Percentiles rank a stretch among this genome's conserved stretches.
phyloP scores from a whole-genome alignment of 768 basidiomycete species.

The Megacollybia marginata region DNA sequence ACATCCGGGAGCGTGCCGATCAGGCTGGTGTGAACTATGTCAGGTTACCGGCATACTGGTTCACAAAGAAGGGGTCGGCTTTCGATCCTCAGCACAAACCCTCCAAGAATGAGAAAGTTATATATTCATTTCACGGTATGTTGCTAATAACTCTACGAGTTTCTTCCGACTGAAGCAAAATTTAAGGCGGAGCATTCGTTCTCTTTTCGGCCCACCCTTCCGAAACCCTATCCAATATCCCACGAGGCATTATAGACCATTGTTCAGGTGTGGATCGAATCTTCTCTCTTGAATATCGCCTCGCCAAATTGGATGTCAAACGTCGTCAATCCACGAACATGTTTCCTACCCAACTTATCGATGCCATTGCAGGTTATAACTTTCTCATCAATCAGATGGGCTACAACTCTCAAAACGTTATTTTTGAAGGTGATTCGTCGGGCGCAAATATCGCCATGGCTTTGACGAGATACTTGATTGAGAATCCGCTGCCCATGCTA shows the following conservation, averaged over 20 bases:
- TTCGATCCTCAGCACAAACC: no score
- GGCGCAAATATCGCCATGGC: conserved; percentile 41
- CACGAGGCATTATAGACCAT: conserved; percentile 18
- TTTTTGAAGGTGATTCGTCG: conserved; percentile 42
- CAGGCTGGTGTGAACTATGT: no score
- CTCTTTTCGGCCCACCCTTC: no score
- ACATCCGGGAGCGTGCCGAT: no score
- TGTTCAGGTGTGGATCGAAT: conserved; percentile 13
- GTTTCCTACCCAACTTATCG: conserved; percentile 45
- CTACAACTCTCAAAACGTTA: conserved; percentile 30
- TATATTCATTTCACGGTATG: no score
- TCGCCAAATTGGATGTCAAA: conserved; percentile 15
- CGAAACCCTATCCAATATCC: conserved; percentile 6
- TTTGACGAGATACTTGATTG: conserved; percentile 29
- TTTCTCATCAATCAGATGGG: conserved; percentile 31
- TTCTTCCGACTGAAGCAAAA: no score
- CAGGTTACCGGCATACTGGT: no score
- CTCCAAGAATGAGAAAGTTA: no score
- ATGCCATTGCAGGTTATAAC: conserved; percentile 41
- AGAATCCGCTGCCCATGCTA: conserved; percentile 9
- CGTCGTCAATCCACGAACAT: conserved; percentile 19
- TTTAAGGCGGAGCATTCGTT: no score
- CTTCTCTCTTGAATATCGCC: conserved; percentile 40
- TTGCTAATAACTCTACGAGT: no score
- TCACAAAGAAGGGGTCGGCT: no score